Conservation (phyloP, 73 alveolate species). For the Tetrahymena thermophila region DNA sequence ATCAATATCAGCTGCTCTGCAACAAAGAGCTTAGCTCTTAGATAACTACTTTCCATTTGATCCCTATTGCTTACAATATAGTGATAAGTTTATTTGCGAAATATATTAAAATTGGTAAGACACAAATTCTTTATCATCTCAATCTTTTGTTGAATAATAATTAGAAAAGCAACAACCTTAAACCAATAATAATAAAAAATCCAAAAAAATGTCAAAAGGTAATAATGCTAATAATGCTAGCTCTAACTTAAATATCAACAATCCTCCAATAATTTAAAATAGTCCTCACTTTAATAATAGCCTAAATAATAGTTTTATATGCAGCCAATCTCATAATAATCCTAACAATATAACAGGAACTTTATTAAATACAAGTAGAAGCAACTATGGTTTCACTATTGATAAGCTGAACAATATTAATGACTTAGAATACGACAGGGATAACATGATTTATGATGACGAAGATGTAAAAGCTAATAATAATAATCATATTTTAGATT, state of each 20-base stretch:
- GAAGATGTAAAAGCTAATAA: not conserved
- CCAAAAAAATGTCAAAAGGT: not conserved
- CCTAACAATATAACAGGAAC: not conserved
- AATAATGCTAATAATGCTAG: not conserved
- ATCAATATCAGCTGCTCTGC: not conserved
- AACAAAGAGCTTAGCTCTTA: not conserved
- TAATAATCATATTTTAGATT: not conserved
- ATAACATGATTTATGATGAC: not conserved
- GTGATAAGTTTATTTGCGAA: not conserved
- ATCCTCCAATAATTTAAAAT: not conserved
- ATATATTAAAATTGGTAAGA: not conserved
- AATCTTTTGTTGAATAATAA: not conserved
- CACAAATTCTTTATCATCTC: not conserved
- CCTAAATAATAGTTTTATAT: not conserved
- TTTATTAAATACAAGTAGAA: not conserved
- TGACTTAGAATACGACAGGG: not conserved
- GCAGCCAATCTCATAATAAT: not conserved
- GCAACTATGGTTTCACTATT: not conserved
- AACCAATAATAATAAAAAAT: not conserved
- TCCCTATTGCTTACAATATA: not conserved
- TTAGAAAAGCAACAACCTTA: not conserved
- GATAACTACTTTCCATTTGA: not conserved
- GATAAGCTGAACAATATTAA: not conserved
- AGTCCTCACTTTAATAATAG: not conserved
- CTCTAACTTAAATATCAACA: not conserved